phyloP scores from a whole-genome alignment of 1,284 basidiomycete species.

The Taiwanofungus camphoratus region DNA sequence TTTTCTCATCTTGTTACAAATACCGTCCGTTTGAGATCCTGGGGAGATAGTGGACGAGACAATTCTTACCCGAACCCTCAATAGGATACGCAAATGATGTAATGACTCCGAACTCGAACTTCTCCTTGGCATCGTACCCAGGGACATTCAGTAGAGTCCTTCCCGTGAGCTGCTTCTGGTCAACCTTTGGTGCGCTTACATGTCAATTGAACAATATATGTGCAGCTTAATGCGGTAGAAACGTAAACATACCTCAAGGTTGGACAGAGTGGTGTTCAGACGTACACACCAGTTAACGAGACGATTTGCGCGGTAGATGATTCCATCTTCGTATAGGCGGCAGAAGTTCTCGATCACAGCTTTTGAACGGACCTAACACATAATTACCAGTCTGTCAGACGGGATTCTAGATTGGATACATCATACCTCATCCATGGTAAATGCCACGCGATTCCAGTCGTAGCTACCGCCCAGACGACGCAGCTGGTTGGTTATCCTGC shows the following conservation, averaged over 20 bases:
- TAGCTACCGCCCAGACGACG: slow-evolving; percentile 89
- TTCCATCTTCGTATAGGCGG: slow-evolving; percentile 86
- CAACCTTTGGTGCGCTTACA: slow-evolving; percentile 80
- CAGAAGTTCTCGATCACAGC: slow-evolving; percentile 94
- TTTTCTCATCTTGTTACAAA: slow-evolving; percentile 67
- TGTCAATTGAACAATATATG: background rate
- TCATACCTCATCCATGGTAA: slow-evolving; percentile 89
- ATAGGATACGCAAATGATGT: slow-evolving; percentile 94
- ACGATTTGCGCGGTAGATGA: slow-evolving; percentile 94
- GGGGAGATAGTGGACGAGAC: background rate
- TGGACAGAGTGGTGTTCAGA: slow-evolving; percentile 94
- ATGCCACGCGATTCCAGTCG: slow-evolving; percentile 92
- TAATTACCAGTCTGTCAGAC: background rate
- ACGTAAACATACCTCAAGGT: slow-evolving; percentile 67
- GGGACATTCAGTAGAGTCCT: slow-evolving; percentile 88
- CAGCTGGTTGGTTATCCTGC: slow-evolving; percentile 87
- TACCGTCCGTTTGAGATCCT: background rate
- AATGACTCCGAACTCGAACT: slow-evolving; percentile 96
- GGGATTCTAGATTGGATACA: background rate
- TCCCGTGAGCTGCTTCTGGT: slow-evolving; percentile 89
- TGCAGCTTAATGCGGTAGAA: background rate
- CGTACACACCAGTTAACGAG: slow-evolving; percentile 99
- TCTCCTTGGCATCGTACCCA: slow-evolving; percentile 91
- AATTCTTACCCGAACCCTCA: slow-evolving; percentile 67
- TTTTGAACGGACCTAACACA: slow-evolving; percentile 61